Percentiles rank a stretch among this genome's conserved stretches.
phyloP scores from a whole-genome alignment of 352 stramenopile genomes.

The Pythium guiyangense region DNA sequence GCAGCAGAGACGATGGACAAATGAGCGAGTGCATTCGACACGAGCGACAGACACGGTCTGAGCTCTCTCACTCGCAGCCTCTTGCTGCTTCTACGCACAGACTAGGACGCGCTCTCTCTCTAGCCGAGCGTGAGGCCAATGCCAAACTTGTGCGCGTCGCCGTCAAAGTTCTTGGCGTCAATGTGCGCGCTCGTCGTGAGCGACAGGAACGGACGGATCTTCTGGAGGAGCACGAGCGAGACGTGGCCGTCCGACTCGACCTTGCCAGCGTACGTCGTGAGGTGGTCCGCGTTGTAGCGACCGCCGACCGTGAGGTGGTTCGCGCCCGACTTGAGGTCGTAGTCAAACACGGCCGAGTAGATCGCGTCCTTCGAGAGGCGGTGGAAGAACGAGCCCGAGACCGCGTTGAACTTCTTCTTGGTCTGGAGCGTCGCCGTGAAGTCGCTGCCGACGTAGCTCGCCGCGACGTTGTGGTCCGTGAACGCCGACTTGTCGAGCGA shows the following conservation, averaged over 20 bases:
- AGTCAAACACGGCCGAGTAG: conserved; percentile 86
- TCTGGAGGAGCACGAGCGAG: conserved; percentile 81
- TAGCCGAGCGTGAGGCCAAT: conserved; percentile 86
- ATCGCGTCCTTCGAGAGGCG: conserved; percentile 76
- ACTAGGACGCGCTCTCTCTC: background rate
- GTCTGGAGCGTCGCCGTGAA: conserved; percentile 76
- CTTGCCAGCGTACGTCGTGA: conserved; percentile 84
- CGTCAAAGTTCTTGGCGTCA: conserved; percentile 90
- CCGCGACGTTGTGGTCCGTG: conserved; percentile 78
- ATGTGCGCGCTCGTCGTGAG: conserved; percentile 84
- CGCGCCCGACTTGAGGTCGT: conserved; percentile 81
- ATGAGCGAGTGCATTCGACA: no score
- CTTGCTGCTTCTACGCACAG: background rate
- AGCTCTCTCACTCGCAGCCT: background rate
- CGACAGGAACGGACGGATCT: conserved; percentile 81
- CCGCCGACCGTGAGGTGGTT: conserved; percentile 81
- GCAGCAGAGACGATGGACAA: no score
- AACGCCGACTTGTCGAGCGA: conserved; percentile 81
- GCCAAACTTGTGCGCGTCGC: conserved; percentile 89
- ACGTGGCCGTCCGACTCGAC: conserved; percentile 86
- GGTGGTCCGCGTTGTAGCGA: conserved; percentile 75
- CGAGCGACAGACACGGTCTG: no score
- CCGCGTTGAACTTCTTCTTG: conserved; percentile 85
- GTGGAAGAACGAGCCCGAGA: conserved; percentile 83
- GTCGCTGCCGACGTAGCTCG: conserved; percentile 75